Evolutionary conservation across 805 yeast species (phyloP), one percentile per base, ranked within the genome.

Genomic region (Maudiozyma bulderi): DNA sequence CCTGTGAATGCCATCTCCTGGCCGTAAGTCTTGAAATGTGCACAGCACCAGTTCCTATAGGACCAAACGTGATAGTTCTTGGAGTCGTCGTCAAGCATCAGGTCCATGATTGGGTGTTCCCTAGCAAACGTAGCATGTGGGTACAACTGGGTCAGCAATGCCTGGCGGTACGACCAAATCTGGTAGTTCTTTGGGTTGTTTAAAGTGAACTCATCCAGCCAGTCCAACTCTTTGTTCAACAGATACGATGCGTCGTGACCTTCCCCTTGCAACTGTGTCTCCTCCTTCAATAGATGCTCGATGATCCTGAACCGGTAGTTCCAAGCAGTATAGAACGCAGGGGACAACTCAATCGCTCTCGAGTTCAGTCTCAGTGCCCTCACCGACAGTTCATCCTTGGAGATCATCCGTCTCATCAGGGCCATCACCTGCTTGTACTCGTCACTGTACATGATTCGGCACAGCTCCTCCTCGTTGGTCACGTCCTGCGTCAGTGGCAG

Each of bases 31-130:
- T 71, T 62, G 54, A 82, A 83, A 55, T 71, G 71, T 37, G 73
- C 71, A 8, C 84, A 82, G 26, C 86, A 67, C 97, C 97, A 90
- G 57, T 85, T 84, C 47, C 91, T 70, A 57, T 89, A 87, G 0
- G 96, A 78, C 98, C 99, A 93, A 6, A 90, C 96, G 59, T 93
- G 99, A 65, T 93, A 95, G 69, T 93, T 93, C 61, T 93, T 93
- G 5, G 82, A 64, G 60, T 93, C 99, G 45, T 80, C 84, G 10
- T 76, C 78, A 5, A 93, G 66, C 84, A 91, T 84, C 44, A 74
- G 67, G 39, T 75, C 74, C 40, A 85, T 70, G 26, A 88, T 73
- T 2, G 86, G 83, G 46, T 73, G 72, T 61, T 93, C 98, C 37
- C 81, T 69, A 40, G 66, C 70, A 31, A 64, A 53, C 13, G 42